phyloP scores from a whole-genome alignment of 2,329 filamentous ascomycete genomes.

The Xylariaceae sp. region DNA sequence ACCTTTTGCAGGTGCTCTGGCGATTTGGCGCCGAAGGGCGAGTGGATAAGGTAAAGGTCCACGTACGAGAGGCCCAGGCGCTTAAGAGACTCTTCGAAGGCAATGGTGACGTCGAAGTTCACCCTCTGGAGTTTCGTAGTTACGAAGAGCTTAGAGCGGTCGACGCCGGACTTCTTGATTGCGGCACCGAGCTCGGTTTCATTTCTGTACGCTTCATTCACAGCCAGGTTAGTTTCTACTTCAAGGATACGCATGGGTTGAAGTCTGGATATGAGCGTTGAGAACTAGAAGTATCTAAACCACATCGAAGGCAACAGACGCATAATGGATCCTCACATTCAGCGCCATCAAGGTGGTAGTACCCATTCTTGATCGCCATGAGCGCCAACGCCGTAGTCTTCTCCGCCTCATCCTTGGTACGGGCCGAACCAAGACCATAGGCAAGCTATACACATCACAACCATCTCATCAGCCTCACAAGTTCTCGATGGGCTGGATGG shows the following conservation, averaged over 20 bases:
- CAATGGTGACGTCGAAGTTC: constrained; percentile 40
- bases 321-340: constrained; percentile 45
- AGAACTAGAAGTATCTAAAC: background rate
- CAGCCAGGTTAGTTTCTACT: constrained; percentile 8
- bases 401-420: constrained; percentile 57
- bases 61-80: constrained; percentile 66
- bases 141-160: constrained; percentile 64
- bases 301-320: background rate
- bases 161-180: constrained; percentile 60
- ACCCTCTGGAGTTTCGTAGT: constrained; percentile 52
- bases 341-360: constrained; percentile 68
- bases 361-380: constrained; percentile 63
- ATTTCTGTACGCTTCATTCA: constrained; percentile 50
- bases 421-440: constrained; percentile 68
- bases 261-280: background rate
- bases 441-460: constrained; percentile 46
- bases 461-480: background rate
- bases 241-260: background rate
- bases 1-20: constrained; percentile 50
- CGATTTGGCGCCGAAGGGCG: constrained; percentile 47
- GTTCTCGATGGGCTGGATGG: background rate
- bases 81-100: constrained; percentile 55
- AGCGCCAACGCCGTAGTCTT: constrained; percentile 47
- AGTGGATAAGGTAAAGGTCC: constrained; percentile 64
- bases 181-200: constrained; percentile 66